A percentile compares a stretch with the other conserved stretches of the same genome.
These are phyloP conservation scores for Scleroderma citrinum DNA, from an alignment of 768 basidiomycete species.

Conservation along the genomic window DNA sequence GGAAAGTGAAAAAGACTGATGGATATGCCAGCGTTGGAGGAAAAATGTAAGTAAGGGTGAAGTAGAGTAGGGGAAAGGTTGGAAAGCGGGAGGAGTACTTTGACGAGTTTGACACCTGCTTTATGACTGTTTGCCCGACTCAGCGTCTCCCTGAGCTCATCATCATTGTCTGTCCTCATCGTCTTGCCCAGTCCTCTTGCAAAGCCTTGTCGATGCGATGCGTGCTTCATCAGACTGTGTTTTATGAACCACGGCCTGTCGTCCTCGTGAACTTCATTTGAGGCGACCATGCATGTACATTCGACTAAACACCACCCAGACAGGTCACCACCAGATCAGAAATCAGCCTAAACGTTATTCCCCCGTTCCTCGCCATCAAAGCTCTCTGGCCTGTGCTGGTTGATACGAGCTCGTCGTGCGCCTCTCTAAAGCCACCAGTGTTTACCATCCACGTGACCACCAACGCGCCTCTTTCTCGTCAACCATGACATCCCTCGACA, in stretches of 20 bases:
- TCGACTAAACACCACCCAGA: neutral
- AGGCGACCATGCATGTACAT: neutral
- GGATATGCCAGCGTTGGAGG: slow-evolving; percentile 20
- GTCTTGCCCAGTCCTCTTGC: neutral
- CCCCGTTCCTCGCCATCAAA: neutral
- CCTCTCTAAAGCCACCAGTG: neutral
- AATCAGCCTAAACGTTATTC: neutral
- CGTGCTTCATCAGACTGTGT: neutral
- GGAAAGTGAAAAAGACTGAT: slow-evolving; percentile 1
- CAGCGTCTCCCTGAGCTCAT: neutral
- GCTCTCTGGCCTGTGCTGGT: neutral
- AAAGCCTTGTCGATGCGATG: no score
- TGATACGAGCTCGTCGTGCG: no score
- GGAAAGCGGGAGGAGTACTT: neutral
- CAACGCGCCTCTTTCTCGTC: neutral
- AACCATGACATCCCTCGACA: slow-evolving; percentile 14
- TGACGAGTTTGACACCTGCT: neutral
- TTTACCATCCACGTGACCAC: neutral
- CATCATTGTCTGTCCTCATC: neutral
- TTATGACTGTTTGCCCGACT: slow-evolving; percentile 2
- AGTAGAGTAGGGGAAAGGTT: slow-evolving; percentile 7
- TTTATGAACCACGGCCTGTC: neutral
- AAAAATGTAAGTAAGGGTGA: neutral
- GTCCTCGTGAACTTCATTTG: neutral
- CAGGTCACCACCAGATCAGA: neutral